Base-by-base conservation (phyloP, 2,329 filamentous ascomycete genomes). In the Apiospora koreana region DNA sequence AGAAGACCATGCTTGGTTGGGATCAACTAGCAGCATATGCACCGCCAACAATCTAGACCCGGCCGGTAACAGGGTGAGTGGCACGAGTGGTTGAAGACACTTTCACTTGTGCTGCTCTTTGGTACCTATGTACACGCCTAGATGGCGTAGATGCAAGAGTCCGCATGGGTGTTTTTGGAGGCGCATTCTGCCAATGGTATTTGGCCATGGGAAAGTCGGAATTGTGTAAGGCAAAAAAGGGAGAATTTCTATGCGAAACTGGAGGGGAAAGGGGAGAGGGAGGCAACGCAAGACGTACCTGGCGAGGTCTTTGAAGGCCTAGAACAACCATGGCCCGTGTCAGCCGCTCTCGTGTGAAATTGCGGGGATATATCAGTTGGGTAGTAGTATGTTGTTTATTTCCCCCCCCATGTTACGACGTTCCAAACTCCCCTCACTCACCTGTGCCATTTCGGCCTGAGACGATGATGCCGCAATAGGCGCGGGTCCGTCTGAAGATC, bases 261-360 rank as follows among this genome's bases (percentile, higher is more conserved):
- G 28, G 50, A n/a, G 48, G 25, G 46, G 48, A 3, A 28, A 6
- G 6, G 16, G 23, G 25, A 54, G 48, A 28, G 21, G 50, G 28
- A n/a, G n/a, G n/a, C n/a, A n/a, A n/a, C 50, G 50, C 28, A 38
- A 68, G 46, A 76, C 77, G 71, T 76, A 79, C 78, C 75, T 79
- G 67, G 76, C 75, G 70, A 80, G 76, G 70, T 79, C 77, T 71
- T 72, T 74, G 70, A 78, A 79, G 73, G 78, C 77, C 78, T 80
- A 77, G 76, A 75, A 70, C 66, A 14, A 41, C 25, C 23, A 28
- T 28, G 64, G 42, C 38, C 64, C 64, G 42, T 66, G 64, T 66
- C 64, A 66, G 64, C 42, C 38, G 64, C 64, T 31, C 38, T 28
- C 23, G 14, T 43, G 31, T 38, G 54, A 62, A 62, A 62, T n/a